These are phyloP conservation scores for Xylariaceae sp. DNA, from an alignment of 2,329 filamentous ascomycete genomes.

Conservation along the genomic window DNA sequence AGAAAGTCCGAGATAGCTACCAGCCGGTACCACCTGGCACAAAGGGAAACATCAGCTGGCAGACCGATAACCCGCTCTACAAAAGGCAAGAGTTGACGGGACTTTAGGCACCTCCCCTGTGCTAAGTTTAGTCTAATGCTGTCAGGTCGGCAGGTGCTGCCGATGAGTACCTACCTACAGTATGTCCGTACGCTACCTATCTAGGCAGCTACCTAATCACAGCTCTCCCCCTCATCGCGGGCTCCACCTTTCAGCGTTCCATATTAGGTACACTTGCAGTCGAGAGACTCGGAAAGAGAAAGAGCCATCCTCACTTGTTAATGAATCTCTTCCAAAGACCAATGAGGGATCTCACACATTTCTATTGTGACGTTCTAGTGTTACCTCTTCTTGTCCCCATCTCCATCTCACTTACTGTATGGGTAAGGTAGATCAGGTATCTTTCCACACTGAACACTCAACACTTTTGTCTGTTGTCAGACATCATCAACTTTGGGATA, in stretches of 20 bases:
- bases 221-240: too few relatives aligned
- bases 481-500: conserved; percentile 7
- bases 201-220: too few relatives aligned
- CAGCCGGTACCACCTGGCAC: background rate
- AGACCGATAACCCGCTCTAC: background rate
- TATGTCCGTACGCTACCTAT: too few relatives aligned
- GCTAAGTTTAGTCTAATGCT: too few relatives aligned
- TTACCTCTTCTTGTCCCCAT: background rate
- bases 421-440: background rate
- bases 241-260: too few relatives aligned
- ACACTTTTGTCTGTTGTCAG: background rate
- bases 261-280: too few relatives aligned
- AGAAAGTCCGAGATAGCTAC: background rate
- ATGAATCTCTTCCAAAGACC: background rate
- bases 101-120: too few relatives aligned
- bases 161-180: too few relatives aligned
- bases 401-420: background rate
- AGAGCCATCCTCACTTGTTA: background rate
- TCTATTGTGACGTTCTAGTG: conserved; percentile 5
- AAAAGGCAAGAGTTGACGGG: too few relatives aligned
- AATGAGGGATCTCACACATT: background rate
- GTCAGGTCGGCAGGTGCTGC: too few relatives aligned
- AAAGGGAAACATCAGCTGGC: background rate
- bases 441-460: conserved; percentile 1
- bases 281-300: too few relatives aligned